Percentiles rank a stretch among this genome's conserved stretches.
Conservation (phyloP, 257 asterid genomes). For the Solanum appendiculatum region DNA sequence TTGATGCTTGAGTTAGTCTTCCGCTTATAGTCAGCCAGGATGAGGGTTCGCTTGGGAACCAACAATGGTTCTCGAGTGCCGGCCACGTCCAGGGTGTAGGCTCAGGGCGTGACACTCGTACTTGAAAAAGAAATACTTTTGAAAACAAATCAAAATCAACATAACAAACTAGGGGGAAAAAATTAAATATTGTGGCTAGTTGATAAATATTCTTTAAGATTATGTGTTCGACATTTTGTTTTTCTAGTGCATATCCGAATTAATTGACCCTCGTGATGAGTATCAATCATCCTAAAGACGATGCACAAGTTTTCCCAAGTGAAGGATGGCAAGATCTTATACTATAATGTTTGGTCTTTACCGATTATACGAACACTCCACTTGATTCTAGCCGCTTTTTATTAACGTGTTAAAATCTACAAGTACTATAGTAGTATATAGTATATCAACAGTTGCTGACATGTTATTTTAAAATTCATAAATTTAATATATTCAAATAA, state of each 20-base stretch:
- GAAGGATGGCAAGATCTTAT: neutral
- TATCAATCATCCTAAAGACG: neutral
- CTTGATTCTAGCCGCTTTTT: neutral
- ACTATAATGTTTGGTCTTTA: neutral
- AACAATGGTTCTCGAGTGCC: too few relatives aligned
- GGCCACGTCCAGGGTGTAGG: too few relatives aligned
- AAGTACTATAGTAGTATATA: neutral
- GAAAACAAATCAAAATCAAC: neutral
- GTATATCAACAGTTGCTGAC: neutral
- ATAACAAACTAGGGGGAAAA: neutral
- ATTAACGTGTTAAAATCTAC: neutral
- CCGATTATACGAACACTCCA: neutral
- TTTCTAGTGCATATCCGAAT: neutral
- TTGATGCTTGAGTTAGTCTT: too few relatives aligned
- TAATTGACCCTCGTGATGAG: neutral
- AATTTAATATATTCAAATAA: neutral
- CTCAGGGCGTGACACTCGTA: too few relatives aligned
- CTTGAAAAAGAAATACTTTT: neutral
- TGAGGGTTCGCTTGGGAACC: too few relatives aligned
- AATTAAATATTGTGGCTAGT: too few relatives aligned
- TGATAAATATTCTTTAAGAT: too few relatives aligned
- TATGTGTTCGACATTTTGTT: too few relatives aligned
- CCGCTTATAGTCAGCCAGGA: too few relatives aligned
- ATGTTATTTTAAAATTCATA: neutral
- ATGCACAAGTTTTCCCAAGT: neutral